Base-by-base conservation (phyloP, 768 basidiomycete genomes). In the Lentinula sp. region DNA sequence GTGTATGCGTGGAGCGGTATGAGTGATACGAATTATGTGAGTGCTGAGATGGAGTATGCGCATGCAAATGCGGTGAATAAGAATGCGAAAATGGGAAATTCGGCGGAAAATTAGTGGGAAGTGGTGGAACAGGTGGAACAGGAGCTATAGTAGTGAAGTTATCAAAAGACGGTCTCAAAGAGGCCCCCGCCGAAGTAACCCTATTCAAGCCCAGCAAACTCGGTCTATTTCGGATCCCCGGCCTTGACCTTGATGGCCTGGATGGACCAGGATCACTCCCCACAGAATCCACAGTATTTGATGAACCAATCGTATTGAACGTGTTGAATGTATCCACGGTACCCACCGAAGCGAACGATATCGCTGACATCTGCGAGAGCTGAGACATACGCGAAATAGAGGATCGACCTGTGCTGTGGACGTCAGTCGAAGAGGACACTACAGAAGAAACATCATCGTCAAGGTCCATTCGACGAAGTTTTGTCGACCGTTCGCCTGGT, bases 391-490 rank as follows among this genome's bases (percentile, higher is more conserved):
- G 50, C 13, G 50, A 51, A 4, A 51, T 35, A 7, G 50, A 51
- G 0, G 46, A 48, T 39, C 85, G 85, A 45, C 86, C 82, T 57
- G 85, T 76, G 69, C 86, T 90, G 65, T 88, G 88, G 35, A 94
- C 78, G 66, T 94, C 93, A 51, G 90, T 92, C 33, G 90, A 92
- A 58, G 91, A 93, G 83, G 93, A 43, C 42, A 52, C 51, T 9
- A 55, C 90, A 35, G 93, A 95, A 69, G 50, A 50, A 9, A 90
- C 91, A 67, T 93, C 93, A 69, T 94, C 93, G 73, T 95, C 93
- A 65, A 82, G 88, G 67, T 93, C 91, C 69, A 90, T 77, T 69
- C 90, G 83, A 64, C 93, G 83, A 63, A 85, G 89, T 77, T 95
- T 95, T 59, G 82, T 75, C 69, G 88, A 72, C 28, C 87, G 81